These are phyloP conservation scores for Cutaneotrichosporon cutaneum DNA, from an alignment of 1,284 basidiomycete genomes.

Conservation along the genomic window DNA sequence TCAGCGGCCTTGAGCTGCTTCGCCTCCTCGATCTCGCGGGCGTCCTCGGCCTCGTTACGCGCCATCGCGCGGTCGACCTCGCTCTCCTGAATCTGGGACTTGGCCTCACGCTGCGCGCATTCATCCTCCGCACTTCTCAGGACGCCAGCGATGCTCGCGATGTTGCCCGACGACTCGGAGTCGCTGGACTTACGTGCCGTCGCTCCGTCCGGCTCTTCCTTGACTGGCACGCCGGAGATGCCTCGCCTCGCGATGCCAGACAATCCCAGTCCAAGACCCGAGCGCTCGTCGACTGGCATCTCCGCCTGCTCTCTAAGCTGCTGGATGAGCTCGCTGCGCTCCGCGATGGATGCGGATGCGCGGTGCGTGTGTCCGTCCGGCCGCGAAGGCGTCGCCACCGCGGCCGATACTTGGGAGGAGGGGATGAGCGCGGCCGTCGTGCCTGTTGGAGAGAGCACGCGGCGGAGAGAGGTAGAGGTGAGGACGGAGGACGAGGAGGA, in stretches of 20 bases:
- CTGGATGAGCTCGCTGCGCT: constrained; percentile 35
- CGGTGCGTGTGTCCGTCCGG: constrained; percentile 25
- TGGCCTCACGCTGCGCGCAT: constrained; percentile 21
- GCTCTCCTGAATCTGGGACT: constrained; percentile 37
- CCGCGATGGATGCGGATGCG: constrained; percentile 12
- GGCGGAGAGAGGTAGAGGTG: constrained; percentile 25
- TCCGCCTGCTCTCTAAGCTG: constrained; percentile 36
- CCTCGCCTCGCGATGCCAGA: constrained; percentile 35
- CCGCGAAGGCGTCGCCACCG: constrained; percentile 27
- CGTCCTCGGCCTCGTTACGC: constrained; percentile 33
- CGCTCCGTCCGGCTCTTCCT: constrained; percentile 28
- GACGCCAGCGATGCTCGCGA: not conserved
- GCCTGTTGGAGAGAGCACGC: constrained; percentile 39
- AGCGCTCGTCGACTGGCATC: constrained; percentile 16
- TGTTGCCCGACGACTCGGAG: not conserved
- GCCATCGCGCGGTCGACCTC: constrained; percentile 45
- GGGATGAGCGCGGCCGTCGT: constrained; percentile 8
- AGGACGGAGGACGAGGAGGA: constrained; percentile 38
- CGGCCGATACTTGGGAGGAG: constrained; percentile 13
- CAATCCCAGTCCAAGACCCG: constrained; percentile 34
- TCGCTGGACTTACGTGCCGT: not conserved
- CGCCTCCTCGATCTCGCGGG: constrained; percentile 27
- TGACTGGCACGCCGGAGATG: constrained; percentile 29
- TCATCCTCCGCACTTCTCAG: constrained; percentile 11
- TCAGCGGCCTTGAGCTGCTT: constrained; percentile 23